Conservation (phyloP, 1,139 yeast species). For the Sugiyamaella novakii region DNA sequence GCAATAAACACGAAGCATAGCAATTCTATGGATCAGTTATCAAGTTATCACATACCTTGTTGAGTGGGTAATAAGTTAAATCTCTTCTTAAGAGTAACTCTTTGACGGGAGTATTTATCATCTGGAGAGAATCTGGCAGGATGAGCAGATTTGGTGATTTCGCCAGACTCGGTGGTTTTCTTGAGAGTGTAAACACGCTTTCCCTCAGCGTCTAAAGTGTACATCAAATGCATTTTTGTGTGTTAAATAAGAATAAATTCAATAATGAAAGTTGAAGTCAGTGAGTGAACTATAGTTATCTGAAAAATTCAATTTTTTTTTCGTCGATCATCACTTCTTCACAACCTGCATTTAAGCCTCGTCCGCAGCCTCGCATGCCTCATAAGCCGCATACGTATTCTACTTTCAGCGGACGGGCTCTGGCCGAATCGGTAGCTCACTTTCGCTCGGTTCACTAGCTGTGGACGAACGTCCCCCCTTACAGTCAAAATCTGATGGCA, state of each 20-base stretch:
- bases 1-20: neutral
- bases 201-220: constrained; percentile 91
- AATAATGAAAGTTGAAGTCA: neutral
- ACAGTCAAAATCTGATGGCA: no score
- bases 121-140: constrained; percentile 99
- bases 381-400: no score
- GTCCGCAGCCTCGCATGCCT: no score
- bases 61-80: constrained; percentile 87
- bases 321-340: constrained; percentile 3
- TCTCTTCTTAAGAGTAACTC: constrained; percentile 97
- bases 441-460: no score
- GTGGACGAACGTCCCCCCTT: no score
- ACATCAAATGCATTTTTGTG: constrained; percentile 91
- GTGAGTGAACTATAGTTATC: no score
- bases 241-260: neutral
- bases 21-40: constrained; percentile 28
- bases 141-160: constrained; percentile 97
- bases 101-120: constrained; percentile 98
- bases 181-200: constrained; percentile 92
- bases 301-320: constrained; percentile 1
- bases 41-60: constrained; percentile 45
- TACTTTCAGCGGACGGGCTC: no score
- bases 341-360: no score
- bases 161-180: constrained; percentile 79
- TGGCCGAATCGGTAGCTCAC: no score